Evolutionary conservation across 345 rosid species (phyloP), one percentile per base, ranked within the genome.

Genomic region (Linum usitatissimum): DNA sequence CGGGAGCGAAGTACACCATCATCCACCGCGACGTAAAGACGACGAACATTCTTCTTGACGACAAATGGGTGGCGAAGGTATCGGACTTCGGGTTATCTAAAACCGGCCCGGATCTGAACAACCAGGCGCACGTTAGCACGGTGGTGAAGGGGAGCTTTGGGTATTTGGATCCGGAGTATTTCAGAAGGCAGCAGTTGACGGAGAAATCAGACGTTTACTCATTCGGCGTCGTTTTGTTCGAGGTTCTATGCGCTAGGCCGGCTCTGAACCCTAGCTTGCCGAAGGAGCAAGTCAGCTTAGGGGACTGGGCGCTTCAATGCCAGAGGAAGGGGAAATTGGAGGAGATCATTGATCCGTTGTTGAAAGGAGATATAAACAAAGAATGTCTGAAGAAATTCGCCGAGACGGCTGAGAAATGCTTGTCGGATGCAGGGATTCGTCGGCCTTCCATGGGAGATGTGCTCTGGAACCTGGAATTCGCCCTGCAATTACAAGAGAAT

Each of bases 361-460:
- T 71, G 13, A 66, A 40, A 39, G 57, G 63, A 10, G 57, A 66
- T 5, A 66, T 71, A 3, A 13, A 53, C 23, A 66, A 70, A 3
- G 70, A 71, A 8, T 62, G 67, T 48, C 55, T 66, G 0, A 62
- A 62, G 51, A 71, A 71, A 15, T 71, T 71, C 5, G 75, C 67
- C 12, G 71, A 71, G 53, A 62, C 70, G 9, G 75, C 75, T 0
- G 71, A 62, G 51, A 71, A 71, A n/a, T 71, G 75, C 13, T 39
- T 71, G 48, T 55, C 67, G 21, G 71, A 72, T 51, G 67, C 67
- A 13, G 75, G 75, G 5, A 17, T 28, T 21, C 34, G 39, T 59
- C 75, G 75, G 40, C 75, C 75, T 30, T 67, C 75, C 13, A 72
- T 72, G 75, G 75, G 75, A 3, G 75, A 72, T 34, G 62, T 72